Percentiles rank a stretch among this genome's conserved stretches.
Conservation (phyloP, 192 early-diverging fungal genomes). For the Radiomyces spectabilis region DNA sequence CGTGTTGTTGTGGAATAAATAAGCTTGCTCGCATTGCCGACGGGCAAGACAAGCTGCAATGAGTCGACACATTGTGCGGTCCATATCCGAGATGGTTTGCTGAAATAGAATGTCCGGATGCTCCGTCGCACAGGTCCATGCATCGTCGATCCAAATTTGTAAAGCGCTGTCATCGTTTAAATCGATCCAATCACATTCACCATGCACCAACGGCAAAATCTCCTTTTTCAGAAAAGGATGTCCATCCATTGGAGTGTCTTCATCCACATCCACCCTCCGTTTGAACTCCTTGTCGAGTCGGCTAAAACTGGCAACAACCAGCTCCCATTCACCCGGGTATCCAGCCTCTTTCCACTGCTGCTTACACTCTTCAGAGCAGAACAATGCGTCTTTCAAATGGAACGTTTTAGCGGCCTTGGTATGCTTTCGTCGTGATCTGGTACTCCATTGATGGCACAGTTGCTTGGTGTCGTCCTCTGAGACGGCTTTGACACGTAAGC, state of each 20-base stretch:
- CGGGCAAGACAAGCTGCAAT: constrained; percentile 17
- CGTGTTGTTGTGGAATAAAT: background rate
- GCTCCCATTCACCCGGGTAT: background rate
- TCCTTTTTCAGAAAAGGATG: background rate
- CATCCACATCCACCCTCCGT: background rate
- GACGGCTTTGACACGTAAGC: constrained; percentile 7
- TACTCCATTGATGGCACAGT: background rate
- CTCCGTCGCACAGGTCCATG: constrained; percentile 5
- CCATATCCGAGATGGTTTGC: background rate
- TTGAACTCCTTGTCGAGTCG: constrained; percentile 8
- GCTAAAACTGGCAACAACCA: background rate
- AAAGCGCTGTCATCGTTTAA: background rate
- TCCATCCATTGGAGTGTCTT: constrained; percentile 2
- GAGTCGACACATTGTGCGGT: constrained; percentile 12
- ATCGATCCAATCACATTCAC: background rate
- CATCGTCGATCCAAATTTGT: background rate
- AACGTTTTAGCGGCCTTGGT: background rate
- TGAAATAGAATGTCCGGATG: background rate
- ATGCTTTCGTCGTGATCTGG: background rate
- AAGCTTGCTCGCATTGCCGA: background rate
- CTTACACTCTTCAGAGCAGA: constrained; percentile 21
- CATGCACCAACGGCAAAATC: background rate
- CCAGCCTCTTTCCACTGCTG: background rate
- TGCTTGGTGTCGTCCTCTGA: background rate
- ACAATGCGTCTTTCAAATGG: background rate